These are phyloP conservation scores for Hordeum pubiflorum DNA, from an alignment of 202 grass and related monocot genomes.

Conservation along the genomic window DNA sequence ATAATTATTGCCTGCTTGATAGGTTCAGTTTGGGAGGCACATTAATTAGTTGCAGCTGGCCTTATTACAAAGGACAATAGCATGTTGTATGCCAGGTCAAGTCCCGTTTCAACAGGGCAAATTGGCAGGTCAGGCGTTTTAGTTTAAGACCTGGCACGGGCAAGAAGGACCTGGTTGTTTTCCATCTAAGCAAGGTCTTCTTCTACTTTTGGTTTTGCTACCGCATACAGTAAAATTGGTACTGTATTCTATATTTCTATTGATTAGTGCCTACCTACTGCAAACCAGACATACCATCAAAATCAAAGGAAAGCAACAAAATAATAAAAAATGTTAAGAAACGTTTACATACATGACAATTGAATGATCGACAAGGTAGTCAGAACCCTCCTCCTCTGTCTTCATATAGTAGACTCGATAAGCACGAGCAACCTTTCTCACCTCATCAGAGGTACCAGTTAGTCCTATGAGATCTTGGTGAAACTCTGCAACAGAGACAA, in stretches of 20 bases:
- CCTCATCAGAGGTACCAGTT: slow-evolving; percentile 52
- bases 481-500: slow-evolving; percentile 44
- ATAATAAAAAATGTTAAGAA: not conserved
- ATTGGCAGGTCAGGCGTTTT: not conserved
- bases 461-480: slow-evolving; percentile 53
- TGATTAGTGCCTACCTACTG: not conserved
- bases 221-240: not conserved
- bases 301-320: not conserved
- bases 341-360: slow-evolving; percentile 45
- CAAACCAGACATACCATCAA: not conserved
- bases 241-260: not conserved
- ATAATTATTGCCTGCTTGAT: slow-evolving; percentile 7
- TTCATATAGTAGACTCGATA: slow-evolving; percentile 76
- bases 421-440: slow-evolving; percentile 50
- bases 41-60: not conserved
- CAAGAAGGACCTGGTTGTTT: not conserved
- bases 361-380: slow-evolving; percentile 73
- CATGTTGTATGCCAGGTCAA: not conserved
- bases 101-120: not conserved
- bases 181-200: not conserved
- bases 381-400: slow-evolving; percentile 56
- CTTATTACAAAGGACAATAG: not conserved
- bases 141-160: not conserved
- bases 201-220: not conserved
- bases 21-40: not conserved